Conservation (phyloP, 371 early-diverging fungal species). For the Amoeboradix gromovi region DNA sequence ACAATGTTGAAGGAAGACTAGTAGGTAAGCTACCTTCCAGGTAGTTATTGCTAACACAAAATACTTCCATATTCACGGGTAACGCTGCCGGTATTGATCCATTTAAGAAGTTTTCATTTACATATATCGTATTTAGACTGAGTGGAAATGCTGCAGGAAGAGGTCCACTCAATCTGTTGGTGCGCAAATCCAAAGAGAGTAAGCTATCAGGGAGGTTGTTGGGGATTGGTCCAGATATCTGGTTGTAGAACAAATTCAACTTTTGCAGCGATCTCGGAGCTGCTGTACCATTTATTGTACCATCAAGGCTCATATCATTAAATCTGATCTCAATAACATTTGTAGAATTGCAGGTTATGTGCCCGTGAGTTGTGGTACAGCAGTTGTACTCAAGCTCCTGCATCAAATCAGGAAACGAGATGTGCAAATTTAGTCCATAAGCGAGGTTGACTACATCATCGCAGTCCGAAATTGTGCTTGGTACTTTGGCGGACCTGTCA, state of each 20-base stretch:
- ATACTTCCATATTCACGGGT: neutral
- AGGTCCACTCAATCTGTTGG: neutral
- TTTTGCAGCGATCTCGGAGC: neutral
- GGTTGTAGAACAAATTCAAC: neutral
- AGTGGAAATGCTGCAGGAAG: neutral
- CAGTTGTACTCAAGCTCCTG: neutral
- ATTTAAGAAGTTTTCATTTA: neutral
- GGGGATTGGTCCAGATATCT: neutral
- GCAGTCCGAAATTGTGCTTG: too few species aligned
- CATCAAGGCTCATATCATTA: neutral
- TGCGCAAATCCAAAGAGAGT: neutral
- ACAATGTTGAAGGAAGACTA: too few species aligned
- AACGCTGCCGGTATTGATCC: neutral
- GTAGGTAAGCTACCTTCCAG: too few species aligned
- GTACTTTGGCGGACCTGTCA: too few species aligned
- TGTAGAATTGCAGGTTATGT: neutral
- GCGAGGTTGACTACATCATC: neutral
- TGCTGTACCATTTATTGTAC: neutral
- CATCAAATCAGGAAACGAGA: neutral
- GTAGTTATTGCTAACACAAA: neutral
- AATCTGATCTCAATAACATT: neutral
- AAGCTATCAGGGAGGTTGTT: neutral
- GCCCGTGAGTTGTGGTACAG: neutral
- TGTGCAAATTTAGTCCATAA: neutral
- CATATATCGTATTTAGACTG: too few species aligned